phyloP scores from a whole-genome alignment of 441 rosid genomes.

The Flueggea neowawraea region DNA sequence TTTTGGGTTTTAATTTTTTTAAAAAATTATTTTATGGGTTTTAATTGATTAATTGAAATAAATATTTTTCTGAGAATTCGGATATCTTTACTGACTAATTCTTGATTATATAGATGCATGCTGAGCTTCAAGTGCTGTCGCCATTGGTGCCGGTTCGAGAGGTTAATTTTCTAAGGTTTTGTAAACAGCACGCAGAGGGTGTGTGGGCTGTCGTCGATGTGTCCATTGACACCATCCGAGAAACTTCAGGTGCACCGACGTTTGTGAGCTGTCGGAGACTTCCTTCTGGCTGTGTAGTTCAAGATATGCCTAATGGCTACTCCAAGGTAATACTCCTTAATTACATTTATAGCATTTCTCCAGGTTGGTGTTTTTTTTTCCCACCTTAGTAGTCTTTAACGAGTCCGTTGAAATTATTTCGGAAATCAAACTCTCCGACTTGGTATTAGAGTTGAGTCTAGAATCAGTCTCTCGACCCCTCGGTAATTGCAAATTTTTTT shows the following conservation, averaged over 20 bases:
- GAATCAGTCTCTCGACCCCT: too few species aligned
- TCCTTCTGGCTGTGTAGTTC: slow-evolving; percentile 94
- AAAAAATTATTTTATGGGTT: too few species aligned
- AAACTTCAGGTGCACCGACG: slow-evolving; percentile 34
- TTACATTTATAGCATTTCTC: slow-evolving; percentile 20
- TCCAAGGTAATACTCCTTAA: slow-evolving; percentile 54
- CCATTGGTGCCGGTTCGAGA: slow-evolving; percentile 91
- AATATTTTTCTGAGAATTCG: too few species aligned
- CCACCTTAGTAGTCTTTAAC: slow-evolving; percentile 15
- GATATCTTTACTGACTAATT: too few species aligned
- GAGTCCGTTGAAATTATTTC: slow-evolving; percentile 29
- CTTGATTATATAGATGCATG: slow-evolving; percentile 57
- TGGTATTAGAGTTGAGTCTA: slow-evolving; percentile 13
- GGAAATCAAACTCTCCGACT: not conserved
- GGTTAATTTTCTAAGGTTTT: slow-evolving; percentile 78
- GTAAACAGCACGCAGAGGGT: slow-evolving; percentile 95
- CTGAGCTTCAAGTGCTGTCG: slow-evolving; percentile 82
- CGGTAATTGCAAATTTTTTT: too few species aligned
- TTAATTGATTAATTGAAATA: too few species aligned
- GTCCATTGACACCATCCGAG: slow-evolving; percentile 57
- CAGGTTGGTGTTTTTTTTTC: slow-evolving; percentile 18
- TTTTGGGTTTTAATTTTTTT: too few species aligned
- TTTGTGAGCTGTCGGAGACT: slow-evolving; percentile 65
- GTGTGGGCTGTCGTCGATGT: slow-evolving; percentile 95
- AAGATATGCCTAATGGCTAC: slow-evolving; percentile 92